These are phyloP conservation scores for Claviceps sp. DNA, from an alignment of 2,329 filamentous ascomycete genomes.

Conservation along the genomic window DNA sequence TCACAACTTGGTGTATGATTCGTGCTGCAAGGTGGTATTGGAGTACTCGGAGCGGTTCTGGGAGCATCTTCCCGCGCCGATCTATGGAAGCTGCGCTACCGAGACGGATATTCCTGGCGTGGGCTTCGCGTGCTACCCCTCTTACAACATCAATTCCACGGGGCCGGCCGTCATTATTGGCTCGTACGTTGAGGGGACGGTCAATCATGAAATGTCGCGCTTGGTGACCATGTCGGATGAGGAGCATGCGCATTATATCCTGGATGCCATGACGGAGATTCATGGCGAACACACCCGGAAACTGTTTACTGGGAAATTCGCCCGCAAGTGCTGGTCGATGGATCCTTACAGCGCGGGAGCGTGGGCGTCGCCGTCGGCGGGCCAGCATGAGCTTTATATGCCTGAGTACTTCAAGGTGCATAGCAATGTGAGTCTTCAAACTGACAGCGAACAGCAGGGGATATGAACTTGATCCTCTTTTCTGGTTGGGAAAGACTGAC, in stretches of 20 bases:
- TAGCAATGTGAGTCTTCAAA: conserved; percentile 29
- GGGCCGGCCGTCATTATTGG: conserved; percentile 49
- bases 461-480: not conserved
- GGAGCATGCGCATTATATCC: conserved; percentile 48
- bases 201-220: conserved; percentile 24
- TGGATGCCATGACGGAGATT: conserved; percentile 54
- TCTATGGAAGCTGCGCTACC: conserved; percentile 49
- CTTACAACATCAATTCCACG: conserved; percentile 46
- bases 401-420: conserved; percentile 61
- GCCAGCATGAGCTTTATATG: conserved; percentile 56
- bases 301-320: conserved; percentile 51
- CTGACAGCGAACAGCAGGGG: not conserved
- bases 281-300: conserved; percentile 46
- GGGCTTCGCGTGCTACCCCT: conserved; percentile 51
- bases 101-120: conserved; percentile 45
- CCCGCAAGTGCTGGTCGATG: conserved; percentile 51
- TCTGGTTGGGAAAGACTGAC: not conserved
- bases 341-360: conserved; percentile 48
- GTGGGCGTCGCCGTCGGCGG: conserved; percentile 46
- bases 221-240: conserved; percentile 31
- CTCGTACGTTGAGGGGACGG: conserved; percentile 37
- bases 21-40: conserved; percentile 46
- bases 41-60: conserved; percentile 54
- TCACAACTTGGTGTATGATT: conserved; percentile 27
- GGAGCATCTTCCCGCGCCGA: conserved; percentile 37